These are phyloP conservation scores for Lasiodiplodia gonubiensis DNA, from an alignment of 2,329 filamentous ascomycete species.

Conservation along the genomic window DNA sequence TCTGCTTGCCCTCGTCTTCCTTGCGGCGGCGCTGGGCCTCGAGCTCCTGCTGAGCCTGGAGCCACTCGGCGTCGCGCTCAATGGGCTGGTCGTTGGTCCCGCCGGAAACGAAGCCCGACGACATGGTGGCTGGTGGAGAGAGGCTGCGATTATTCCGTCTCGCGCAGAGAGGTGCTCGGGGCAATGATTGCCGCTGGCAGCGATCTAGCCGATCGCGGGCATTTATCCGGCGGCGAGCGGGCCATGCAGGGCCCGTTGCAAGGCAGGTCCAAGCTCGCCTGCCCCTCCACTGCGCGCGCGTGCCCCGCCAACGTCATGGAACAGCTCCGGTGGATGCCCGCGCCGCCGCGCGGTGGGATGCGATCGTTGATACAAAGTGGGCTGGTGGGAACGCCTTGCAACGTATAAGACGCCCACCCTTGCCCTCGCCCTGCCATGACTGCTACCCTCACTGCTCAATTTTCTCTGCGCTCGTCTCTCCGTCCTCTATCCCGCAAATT, in stretches of 20 bases:
- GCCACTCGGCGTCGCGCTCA: conserved; percentile 65
- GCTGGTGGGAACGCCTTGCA: background rate
- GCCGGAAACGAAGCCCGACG: conserved; percentile 33
- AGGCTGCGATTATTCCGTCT: background rate
- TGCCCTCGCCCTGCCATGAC: conserved; percentile 14
- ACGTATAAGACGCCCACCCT: conserved; percentile 15
- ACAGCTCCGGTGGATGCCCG: background rate
- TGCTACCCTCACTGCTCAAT: conserved; percentile 34
- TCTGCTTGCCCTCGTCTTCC: conserved; percentile 56
- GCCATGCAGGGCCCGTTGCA: background rate
- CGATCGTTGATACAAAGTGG: conserved; percentile 5
- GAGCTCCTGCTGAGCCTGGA: conserved; percentile 67
- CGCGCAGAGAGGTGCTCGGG: background rate
- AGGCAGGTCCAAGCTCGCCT: conserved; percentile 15
- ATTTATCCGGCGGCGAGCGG: conserved; percentile 4
- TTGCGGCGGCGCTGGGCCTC: conserved; percentile 64
- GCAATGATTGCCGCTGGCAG: background rate
- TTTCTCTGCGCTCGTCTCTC: conserved; percentile 35
- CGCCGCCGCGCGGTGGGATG: conserved; percentile 16
- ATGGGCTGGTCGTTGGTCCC: conserved; percentile 40
- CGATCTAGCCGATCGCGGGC: background rate
- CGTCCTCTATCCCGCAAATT: conserved; percentile 18
- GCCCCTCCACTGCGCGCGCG: conserved; percentile 12
- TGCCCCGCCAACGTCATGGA: conserved; percentile 16
- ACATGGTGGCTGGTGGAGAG: conserved; percentile 2